Conservation (phyloP, 129 eudicot genomes). For the Scalesia atractyloides region DNA sequence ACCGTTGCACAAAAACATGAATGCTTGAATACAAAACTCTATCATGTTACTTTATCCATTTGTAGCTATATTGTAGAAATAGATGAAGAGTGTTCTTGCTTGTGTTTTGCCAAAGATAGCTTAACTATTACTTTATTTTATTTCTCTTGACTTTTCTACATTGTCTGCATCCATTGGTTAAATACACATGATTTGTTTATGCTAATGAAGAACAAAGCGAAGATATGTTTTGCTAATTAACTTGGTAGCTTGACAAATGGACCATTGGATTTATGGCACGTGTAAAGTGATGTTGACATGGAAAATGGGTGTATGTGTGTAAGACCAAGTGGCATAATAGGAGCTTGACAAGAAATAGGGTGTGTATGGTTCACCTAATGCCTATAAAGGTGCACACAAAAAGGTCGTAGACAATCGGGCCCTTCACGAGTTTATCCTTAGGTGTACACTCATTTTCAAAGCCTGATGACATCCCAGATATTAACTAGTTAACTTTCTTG, state of each 20-base stretch:
- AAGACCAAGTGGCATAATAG: conserved; percentile 32
- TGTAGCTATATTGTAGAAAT: conserved; percentile 20
- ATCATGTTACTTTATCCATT: conserved; percentile 22
- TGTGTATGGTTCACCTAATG: conserved; percentile 35
- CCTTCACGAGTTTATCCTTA: conserved; percentile 28
- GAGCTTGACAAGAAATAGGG: conserved; percentile 27
- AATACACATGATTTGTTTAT: conserved; percentile 4
- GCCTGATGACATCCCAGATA: neutral
- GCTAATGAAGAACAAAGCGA: neutral
- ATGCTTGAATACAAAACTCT: conserved; percentile 12
- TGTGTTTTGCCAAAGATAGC: conserved; percentile 31
- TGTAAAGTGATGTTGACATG: conserved; percentile 32
- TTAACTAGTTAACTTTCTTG: conserved; percentile 1
- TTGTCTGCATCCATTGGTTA: conserved; percentile 10
- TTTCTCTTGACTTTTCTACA: neutral
- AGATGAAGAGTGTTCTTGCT: neutral
- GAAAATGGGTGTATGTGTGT: conserved; percentile 15
- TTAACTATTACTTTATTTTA: conserved; percentile 14
- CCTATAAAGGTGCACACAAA: conserved; percentile 30
- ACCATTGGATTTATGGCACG: conserved; percentile 22
- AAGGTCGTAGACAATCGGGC: conserved; percentile 22
- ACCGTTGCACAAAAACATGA: conserved; percentile 21
- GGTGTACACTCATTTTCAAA: conserved; percentile 21
- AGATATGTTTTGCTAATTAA: conserved; percentile 1
- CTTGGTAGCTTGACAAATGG: conserved; percentile 27